phyloP scores from a whole-genome alignment of 345 rosid genomes.

The Citrus australasica region DNA sequence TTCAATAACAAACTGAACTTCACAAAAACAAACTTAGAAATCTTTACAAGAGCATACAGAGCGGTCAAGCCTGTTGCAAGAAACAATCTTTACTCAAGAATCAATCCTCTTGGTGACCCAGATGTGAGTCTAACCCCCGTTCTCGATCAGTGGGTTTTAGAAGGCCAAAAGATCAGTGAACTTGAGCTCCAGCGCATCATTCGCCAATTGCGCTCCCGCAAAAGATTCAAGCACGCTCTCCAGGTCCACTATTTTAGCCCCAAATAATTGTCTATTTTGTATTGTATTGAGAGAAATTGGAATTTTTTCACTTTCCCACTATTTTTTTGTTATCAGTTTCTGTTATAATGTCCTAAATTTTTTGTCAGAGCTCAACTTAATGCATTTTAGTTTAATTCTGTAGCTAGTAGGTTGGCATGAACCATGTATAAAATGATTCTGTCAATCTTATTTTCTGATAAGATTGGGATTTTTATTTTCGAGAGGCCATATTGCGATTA shows the following conservation, averaged over 20 bases:
- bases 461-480: not conserved
- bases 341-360: not conserved
- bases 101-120: conserved; percentile 36
- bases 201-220: conserved; percentile 32
- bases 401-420: not conserved
- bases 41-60: conserved; percentile 4
- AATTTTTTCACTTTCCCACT: not conserved
- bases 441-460: not conserved
- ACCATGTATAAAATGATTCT: not conserved
- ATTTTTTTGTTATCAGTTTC: too few relatives aligned
- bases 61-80: not conserved
- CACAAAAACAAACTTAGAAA: not conserved
- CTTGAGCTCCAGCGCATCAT: conserved; percentile 23
- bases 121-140: conserved; percentile 26
- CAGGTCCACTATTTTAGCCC: conserved; percentile 21
- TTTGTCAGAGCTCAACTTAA: not conserved
- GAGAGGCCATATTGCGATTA: not conserved
- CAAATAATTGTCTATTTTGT: not conserved
- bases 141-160: conserved; percentile 38
- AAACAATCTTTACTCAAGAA: conserved; percentile 28
- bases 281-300: not conserved
- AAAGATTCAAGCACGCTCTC: conserved; percentile 36
- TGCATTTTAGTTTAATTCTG: not conserved
- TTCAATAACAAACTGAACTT: conserved; percentile 13
- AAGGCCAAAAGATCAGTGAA: conserved; percentile 14